phyloP scores from a whole-genome alignment of 2,329 filamentous ascomycete genomes.

The Aspergillus neoniger region DNA sequence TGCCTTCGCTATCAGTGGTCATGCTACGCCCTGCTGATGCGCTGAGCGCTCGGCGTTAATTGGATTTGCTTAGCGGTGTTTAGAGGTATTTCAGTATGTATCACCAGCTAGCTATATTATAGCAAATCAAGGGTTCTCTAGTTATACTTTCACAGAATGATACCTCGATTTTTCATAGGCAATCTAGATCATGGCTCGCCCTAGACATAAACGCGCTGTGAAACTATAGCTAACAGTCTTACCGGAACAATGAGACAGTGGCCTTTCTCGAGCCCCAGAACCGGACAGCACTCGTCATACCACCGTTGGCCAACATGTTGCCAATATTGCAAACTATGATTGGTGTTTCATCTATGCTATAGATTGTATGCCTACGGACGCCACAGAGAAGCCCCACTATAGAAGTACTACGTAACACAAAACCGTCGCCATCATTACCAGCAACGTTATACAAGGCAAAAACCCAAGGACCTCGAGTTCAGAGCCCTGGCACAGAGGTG shows the following conservation, averaged over 20 bases:
- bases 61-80: not conserved
- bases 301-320: not conserved
- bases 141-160: not conserved
- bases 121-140: not conserved
- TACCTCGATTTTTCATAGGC: not conserved
- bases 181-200: not conserved
- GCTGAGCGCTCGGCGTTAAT: not conserved
- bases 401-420: not conserved
- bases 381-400: not conserved
- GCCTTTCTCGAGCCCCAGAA: not conserved
- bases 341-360: not conserved
- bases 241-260: not conserved
- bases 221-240: not conserved
- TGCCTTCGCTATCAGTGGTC: not conserved
- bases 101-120: not conserved
- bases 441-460: not conserved
- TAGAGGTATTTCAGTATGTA: not conserved
- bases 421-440: not conserved
- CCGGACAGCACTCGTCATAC: not conserved
- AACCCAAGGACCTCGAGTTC: not conserved
- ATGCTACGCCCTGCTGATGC: not conserved
- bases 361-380: not conserved
- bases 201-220: not conserved
- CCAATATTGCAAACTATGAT: not conserved
- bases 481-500: not conserved